Conservation (phyloP, 2,329 filamentous ascomycete species). For the Paracoccidioides lutzii region DNA sequence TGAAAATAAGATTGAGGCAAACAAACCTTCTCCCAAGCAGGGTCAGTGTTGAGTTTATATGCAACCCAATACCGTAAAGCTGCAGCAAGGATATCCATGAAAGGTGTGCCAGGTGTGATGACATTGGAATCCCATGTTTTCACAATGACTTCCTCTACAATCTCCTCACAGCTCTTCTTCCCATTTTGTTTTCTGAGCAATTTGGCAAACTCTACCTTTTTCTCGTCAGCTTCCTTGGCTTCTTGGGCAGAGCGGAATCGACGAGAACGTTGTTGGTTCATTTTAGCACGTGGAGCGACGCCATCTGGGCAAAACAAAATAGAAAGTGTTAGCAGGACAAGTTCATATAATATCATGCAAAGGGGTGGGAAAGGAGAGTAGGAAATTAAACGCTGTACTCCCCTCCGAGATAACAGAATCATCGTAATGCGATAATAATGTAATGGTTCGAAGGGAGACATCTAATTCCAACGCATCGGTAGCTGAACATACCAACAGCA, state of each 20-base stretch:
- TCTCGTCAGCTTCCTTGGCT: slow-evolving; percentile 82
- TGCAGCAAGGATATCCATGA: slow-evolving; percentile 89
- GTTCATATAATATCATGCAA: background rate
- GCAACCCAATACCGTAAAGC: slow-evolving; percentile 93
- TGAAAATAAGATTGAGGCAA: background rate
- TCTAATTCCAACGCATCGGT: slow-evolving; percentile 6
- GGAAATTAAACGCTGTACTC: slow-evolving; percentile 15
- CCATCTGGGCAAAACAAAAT: slow-evolving; percentile 49
- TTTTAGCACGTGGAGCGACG: slow-evolving; percentile 93
- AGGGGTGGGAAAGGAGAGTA: background rate
- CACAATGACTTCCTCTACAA: slow-evolving; percentile 52
- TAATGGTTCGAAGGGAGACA: slow-evolving; percentile 17
- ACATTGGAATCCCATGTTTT: slow-evolving; percentile 85
- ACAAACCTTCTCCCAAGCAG: slow-evolving; percentile 67
- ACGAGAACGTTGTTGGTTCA: slow-evolving; percentile 97
- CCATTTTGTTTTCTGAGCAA: slow-evolving; percentile 68
- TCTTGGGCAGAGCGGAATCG: slow-evolving; percentile 92
- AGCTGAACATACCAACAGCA: slow-evolving; percentile 56
- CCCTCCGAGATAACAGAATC: slow-evolving; percentile 19
- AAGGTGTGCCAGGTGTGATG: slow-evolving; percentile 93
- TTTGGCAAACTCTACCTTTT: slow-evolving; percentile 78
- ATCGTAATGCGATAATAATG: slow-evolving; percentile 18
- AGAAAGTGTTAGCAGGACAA: slow-evolving; percentile 16
- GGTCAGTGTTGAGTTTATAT: slow-evolving; percentile 95
- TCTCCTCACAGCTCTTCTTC: slow-evolving; percentile 48